Conservation (phyloP, 2,329 filamentous ascomycete species). For the Geosmithia putterillii region DNA sequence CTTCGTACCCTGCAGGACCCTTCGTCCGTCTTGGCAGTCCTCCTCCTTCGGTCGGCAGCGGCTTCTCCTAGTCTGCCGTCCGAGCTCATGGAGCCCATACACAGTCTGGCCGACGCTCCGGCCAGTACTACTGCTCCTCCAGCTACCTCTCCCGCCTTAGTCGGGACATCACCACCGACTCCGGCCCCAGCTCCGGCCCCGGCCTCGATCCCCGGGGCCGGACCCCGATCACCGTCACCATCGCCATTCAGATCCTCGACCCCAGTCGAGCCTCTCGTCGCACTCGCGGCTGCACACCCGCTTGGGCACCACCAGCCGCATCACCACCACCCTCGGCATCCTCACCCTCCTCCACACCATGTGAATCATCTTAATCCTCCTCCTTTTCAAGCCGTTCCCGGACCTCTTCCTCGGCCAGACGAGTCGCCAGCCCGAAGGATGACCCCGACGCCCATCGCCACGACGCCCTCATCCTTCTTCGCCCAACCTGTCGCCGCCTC, state of each 20-base stretch:
- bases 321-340: conserved; percentile 4
- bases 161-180: conserved; percentile 6
- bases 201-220: conserved; percentile 4
- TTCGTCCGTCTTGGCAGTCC: not conserved
- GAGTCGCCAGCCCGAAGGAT: not conserved
- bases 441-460: not conserved
- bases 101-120: conserved; percentile 20
- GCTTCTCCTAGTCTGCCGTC: not conserved
- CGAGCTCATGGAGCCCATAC: conserved; percentile 22
- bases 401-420: conserved; percentile 3
- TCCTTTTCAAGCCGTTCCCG: not conserved
- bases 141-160: conserved; percentile 12
- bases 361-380: not conserved
- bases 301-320: too few species aligned
- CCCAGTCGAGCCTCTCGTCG: conserved; percentile 3
- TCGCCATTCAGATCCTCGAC: conserved; percentile 9
- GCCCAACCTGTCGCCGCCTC: not conserved
- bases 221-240: conserved; percentile 10
- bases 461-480: conserved; percentile 1
- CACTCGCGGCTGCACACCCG: conserved; percentile 1
- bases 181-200: conserved; percentile 3
- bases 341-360: conserved; percentile 7
- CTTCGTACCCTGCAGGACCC: not conserved
- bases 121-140: conserved; percentile 6
- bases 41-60: not conserved